Evolutionary conservation across 2,329 filamentous ascomycete species (phyloP), one percentile per base, ranked within the genome.

Genomic region (Pyrenochaeta sp.): DNA sequence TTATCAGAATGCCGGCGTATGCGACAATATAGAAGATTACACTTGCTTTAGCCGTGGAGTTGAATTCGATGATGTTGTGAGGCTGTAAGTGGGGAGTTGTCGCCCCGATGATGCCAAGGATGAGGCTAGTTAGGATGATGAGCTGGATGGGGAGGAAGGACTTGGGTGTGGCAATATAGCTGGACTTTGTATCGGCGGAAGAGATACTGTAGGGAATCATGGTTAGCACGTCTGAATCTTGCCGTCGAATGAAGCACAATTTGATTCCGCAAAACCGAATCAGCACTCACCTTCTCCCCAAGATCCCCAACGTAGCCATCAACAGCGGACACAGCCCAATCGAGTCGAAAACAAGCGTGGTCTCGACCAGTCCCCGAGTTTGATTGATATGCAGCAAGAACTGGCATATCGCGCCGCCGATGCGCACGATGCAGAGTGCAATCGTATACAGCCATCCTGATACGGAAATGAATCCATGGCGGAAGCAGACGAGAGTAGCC

Each of bases 361-460:
- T 68, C 38, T 69, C 65, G 28, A 79, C 69, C 31, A 69, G 52
- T 10, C 69, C 61, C 4, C 51, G 60, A 1, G 63, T 69, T 3
- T 75, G 75, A 15, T 77, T 49, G 36, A 58, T 62, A 53, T 79
- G 77, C 4, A 77, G 77, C 15, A 76, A 72, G 5, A 85, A 75
- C 48, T 81, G 69, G 45, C 81, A 72, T 28, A 72, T 55, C 6
- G 75, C 68, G 26, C 81, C 81, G 14, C 80, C 57, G 31, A 83
- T 72, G 26, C 82, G 78, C 9, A 76, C 65, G 5, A 81, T 48
- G 20, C 75, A 76, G 59, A 86, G 80, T 21, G 82, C 55, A 31
- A 79, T 56, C 6, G 84, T 71, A 59, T 78, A 82, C 9, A 80
- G 54, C 77, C 80, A 85, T 28, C 81, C 81, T 1, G 74, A 69